Evolutionary conservation across 2,329 filamentous ascomycete species (phyloP), one percentile per base, ranked within the genome.

Genomic region (Myriosclerotinia duriaeana): DNA sequence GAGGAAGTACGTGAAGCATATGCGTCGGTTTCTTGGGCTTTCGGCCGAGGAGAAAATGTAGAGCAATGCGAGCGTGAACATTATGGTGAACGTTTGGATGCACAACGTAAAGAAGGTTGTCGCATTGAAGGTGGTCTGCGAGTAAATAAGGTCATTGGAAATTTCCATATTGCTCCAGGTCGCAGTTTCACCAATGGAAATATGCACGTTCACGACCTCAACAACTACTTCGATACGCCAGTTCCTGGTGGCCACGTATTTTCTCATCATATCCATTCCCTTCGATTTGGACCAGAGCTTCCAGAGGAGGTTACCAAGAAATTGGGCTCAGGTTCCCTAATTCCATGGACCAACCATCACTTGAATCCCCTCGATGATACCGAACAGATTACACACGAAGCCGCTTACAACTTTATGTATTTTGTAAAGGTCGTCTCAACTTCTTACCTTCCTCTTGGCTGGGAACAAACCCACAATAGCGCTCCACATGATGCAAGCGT

Each of bases 351-450:
- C 14, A 93, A 92, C 78, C 91, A 97, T 79, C 93, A 98, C 78
- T 79, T 92, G 72, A 97, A 98, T 79, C 95, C 95, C 5, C 86
- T 99, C 5, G 96, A 99, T 75, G 84, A 85, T 64, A 91, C 89
- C 4, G 81, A 85, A 70, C 93, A 98, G 81, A 80, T 83, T 63
- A 96, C 92, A 2, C 81, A 85, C 46, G 93, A 97, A 75, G 86
- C 92, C 72, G 90, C 90, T 71, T 97, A 85, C 83, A 99, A 97
- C 82, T 99, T 89, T 79, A 97, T 98, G 92, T 99, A 99, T 83
- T 99, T 99, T 79, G 85, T 99, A 79, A 99, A 99, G 83, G 95
- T 99, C 66, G 95, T 99, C 42, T 92, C 91, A 3, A 99, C 95
- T 1, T 94, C 93, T 0, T 99, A 98, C 78, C 85, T 98, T 36